phyloP scores from a whole-genome alignment of 805 yeast genomes.

The Metschnikowia sp. region DNA sequence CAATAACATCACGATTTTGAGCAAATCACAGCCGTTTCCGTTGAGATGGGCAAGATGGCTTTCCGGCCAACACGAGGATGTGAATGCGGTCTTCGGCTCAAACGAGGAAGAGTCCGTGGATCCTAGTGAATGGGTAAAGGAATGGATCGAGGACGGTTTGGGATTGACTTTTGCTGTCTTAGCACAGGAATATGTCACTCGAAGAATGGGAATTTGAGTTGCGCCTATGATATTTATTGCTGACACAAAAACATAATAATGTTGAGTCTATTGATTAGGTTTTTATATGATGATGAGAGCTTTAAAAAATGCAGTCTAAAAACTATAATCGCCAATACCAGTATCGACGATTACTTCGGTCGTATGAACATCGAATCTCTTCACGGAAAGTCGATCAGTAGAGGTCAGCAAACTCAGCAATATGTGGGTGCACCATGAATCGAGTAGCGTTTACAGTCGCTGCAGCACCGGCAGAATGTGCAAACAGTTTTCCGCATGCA shows the following conservation, averaged over 20 bases:
- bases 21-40: conserved; percentile 89
- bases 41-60: conserved; percentile 91
- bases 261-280: too few relatives aligned
- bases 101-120: conserved; percentile 28
- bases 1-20: conserved; percentile 68
- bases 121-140: conserved; percentile 43
- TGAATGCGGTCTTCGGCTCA: conserved; percentile 15
- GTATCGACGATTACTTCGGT: background rate
- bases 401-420: conserved; percentile 45
- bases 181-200: conserved; percentile 87
- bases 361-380: background rate
- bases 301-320: background rate
- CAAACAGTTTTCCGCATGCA: background rate
- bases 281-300: background rate
- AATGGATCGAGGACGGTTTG: conserved; percentile 56
- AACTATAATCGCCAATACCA: background rate
- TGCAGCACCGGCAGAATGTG: background rate
- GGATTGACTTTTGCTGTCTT: conserved; percentile 77
- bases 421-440: conserved; percentile 36
- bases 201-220: conserved; percentile 70
- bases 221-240: too few relatives aligned
- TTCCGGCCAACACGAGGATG: conserved; percentile 40
- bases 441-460: conserved; percentile 12
- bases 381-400: conserved; percentile 21
- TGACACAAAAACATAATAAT: background rate